Base-by-base conservation (phyloP, 345 rosid species). In the Trapa incisa region DNA sequence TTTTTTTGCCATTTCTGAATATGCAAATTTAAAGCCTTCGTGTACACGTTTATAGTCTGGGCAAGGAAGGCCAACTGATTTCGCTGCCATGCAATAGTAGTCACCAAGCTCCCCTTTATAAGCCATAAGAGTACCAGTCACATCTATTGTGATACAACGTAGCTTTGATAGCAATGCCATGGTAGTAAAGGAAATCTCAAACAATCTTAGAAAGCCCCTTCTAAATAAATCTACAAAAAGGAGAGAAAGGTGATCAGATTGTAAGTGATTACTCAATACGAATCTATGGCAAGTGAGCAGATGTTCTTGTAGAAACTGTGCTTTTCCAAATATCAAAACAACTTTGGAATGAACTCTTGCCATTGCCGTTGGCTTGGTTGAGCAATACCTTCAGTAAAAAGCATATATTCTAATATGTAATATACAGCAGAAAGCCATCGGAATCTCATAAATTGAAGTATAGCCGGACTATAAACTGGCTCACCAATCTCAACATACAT, bases 31-130 rank as follows among this genome's bases (percentile, higher is more conserved):
- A 73, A 94, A 94, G 69, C 99, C 97, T 81, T 87, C 85, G 65
- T 94, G 99, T 56, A 94, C 76, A 0, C 95, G 84, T 71, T 87
- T 88, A 68, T 94, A 94, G 76, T 94, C 96, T 33, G 99, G 99
- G 77, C 99, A 94, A 36, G 95, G 95, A 42, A 83, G 78, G 63
- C 99, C 99, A 67, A 78, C 82, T 29, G 99, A 79, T 80, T 94
- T 94, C 71, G 99, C 97, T 61, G 97, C 99, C 99, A 94, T 94
- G 79, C 99, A 94, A 62, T 91, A 94, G 80, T 91, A 94, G 81
- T 94, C 97, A 67, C 99, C 99, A 67, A 94, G 97, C 78, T 94
- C 95, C 61, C 99, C 99, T 80, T 87, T 94, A 79, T 94, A 94
- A 37, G 99, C 99, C 56, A 94, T 74, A 62, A 94, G 91, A 17